Evolutionary conservation across 805 yeast genomes (phyloP).

Genomic region (Ogataea methanolica): DNA sequence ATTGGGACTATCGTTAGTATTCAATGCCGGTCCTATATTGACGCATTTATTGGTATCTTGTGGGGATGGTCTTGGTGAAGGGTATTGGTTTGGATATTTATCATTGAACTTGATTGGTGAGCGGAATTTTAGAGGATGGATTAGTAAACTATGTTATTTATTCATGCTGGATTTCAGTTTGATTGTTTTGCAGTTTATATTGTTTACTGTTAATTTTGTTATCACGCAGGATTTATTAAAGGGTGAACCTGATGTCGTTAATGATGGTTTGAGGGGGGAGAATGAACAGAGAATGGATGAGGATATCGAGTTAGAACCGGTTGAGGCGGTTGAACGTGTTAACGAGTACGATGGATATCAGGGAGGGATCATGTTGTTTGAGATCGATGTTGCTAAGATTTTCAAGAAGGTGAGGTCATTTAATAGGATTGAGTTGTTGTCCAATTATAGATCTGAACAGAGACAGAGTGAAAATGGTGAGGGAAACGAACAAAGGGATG

Average conservation of each 20-base stretch:
- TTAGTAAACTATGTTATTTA: conserved; percentile 24
- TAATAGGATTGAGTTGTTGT: conserved; percentile 8
- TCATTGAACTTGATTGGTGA: conserved; percentile 47
- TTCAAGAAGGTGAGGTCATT: conserved; percentile 21
- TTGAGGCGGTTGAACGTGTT: conserved; percentile 3
- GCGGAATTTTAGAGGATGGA: conserved; percentile 15
- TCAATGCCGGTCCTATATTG: conserved; percentile 26
- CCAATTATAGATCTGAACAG: conserved; percentile 2
- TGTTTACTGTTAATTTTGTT: conserved; percentile 29
- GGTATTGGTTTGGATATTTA: conserved; percentile 34
- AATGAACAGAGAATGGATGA: not conserved
- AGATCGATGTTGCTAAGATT: conserved; percentile 30
- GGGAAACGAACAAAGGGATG: not conserved
- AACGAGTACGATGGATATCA: conserved; percentile 40
- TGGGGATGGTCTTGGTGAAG: conserved; percentile 17
- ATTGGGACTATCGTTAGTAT: conserved; percentile 19
- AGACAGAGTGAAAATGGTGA: not conserved
- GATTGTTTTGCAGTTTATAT: conserved; percentile 25
- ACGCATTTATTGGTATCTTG: conserved; percentile 34
- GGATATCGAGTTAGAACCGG: conserved; percentile 15
- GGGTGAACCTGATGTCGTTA: conserved; percentile 7
- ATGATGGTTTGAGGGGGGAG: not conserved
- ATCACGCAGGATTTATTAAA: conserved; percentile 24
- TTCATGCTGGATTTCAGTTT: conserved; percentile 30
- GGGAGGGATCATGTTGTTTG: conserved; percentile 35